phyloP scores from a whole-genome alignment of 2,329 filamentous ascomycete genomes.

The Fusarium xylarioides region DNA sequence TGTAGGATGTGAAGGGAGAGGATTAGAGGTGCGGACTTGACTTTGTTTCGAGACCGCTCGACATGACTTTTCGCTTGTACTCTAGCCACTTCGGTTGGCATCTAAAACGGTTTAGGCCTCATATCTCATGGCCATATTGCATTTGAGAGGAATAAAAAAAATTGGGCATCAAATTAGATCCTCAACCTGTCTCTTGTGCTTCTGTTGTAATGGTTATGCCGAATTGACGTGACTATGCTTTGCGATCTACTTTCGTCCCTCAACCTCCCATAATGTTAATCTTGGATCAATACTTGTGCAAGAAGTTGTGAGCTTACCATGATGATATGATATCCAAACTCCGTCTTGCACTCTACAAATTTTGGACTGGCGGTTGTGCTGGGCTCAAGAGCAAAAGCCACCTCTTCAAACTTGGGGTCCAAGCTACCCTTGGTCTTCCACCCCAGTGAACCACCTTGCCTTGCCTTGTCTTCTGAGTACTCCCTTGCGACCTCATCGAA shows the following conservation, averaged over 20 bases:
- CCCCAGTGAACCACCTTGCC: conserved; percentile 74
- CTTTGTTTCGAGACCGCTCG: conserved; percentile 46
- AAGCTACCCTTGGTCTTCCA: conserved; percentile 77
- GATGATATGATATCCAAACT: conserved; percentile 81
- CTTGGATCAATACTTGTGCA: background rate
- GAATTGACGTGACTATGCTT: background rate
- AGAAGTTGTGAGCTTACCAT: conserved; percentile 65
- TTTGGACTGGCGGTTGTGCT: conserved; percentile 73
- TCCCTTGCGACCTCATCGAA: conserved; percentile 79
- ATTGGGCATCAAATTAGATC: conserved; percentile 45
- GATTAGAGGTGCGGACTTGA: conserved; percentile 52
- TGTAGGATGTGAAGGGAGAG: conserved; percentile 50
- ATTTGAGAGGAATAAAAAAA: conserved; percentile 53
- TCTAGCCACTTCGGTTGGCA: conserved; percentile 59
- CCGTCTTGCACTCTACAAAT: conserved; percentile 76
- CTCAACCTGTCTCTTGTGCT: conserved; percentile 3
- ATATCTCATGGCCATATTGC: conserved; percentile 48
- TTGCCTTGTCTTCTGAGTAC: conserved; percentile 80
- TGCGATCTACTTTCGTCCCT: conserved; percentile 51
- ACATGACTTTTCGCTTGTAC: conserved; percentile 54
- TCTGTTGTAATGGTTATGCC: background rate
- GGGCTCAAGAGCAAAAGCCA: conserved; percentile 74
- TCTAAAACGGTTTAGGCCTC: conserved; percentile 52
- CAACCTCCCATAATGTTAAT: conserved; percentile 45
- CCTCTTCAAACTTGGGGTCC: conserved; percentile 74